These are phyloP conservation scores for Epichloe amarillans DNA, from an alignment of 2,329 filamentous ascomycete genomes.

Conservation along the genomic window DNA sequence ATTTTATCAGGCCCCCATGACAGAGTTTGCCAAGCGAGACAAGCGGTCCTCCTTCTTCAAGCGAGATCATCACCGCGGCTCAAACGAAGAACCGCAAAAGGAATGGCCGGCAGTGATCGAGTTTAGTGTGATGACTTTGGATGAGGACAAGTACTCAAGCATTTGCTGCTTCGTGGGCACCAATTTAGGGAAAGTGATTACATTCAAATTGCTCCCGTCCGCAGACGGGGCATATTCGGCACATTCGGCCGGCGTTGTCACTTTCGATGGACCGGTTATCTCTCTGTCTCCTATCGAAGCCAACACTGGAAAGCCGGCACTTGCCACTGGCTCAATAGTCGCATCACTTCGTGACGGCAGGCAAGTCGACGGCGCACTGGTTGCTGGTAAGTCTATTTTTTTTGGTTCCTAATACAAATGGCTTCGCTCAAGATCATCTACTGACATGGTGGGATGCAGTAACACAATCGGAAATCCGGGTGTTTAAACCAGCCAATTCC, in stretches of 20 bases:
- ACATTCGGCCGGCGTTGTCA: conserved; percentile 53
- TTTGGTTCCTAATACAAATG: background rate
- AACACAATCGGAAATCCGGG: conserved; percentile 60
- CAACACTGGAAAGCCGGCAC: conserved; percentile 61
- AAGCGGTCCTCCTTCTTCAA: conserved; percentile 63
- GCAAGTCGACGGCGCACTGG: conserved; percentile 66
- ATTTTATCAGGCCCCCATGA: conserved; percentile 61
- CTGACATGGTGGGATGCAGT: conserved; percentile 24
- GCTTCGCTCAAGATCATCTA: background rate
- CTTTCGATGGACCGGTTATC: conserved; percentile 57
- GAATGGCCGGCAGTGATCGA: conserved; percentile 77
- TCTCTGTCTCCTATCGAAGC: conserved; percentile 68
- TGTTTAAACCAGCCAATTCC: conserved; percentile 71
- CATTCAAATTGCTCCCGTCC: conserved; percentile 79
- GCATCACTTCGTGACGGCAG: conserved; percentile 61
- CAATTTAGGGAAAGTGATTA: conserved; percentile 67
- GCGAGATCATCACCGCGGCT: conserved; percentile 14
- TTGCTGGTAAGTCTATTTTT: conserved; percentile 45
- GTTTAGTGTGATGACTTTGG: conserved; percentile 86
- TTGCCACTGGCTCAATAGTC: conserved; percentile 62
- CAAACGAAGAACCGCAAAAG: conserved; percentile 26
- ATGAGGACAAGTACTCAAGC: conserved; percentile 90
- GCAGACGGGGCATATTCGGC: conserved; percentile 55
- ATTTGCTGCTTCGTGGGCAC: conserved; percentile 89
- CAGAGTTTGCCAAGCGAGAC: conserved; percentile 62